These are phyloP conservation scores for Clausena lansium DNA, from an alignment of 345 rosid species.

Conservation along the genomic window DNA sequence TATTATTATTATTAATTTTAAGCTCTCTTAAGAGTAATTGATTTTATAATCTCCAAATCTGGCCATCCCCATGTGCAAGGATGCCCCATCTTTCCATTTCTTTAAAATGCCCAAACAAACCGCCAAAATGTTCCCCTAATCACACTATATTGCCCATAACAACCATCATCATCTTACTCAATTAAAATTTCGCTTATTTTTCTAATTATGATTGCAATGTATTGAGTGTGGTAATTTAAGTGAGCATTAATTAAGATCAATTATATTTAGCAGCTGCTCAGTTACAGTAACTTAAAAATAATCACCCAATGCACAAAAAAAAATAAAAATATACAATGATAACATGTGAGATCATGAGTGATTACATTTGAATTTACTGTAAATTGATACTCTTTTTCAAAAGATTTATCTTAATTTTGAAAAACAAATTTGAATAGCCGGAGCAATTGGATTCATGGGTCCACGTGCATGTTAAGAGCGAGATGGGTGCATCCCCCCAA, in stretches of 20 bases:
- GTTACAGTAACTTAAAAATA: too few species aligned
- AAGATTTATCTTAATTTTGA: not conserved
- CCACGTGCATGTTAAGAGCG: conserved; percentile 31
- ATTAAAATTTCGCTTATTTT: not conserved
- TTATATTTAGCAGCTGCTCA: not conserved
- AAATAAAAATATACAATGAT: too few species aligned
- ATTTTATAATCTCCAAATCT: conserved; percentile 29
- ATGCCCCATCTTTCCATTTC: conserved; percentile 31
- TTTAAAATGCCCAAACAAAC: conserved; percentile 19
- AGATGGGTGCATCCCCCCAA: conserved; percentile 32
- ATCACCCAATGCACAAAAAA: too few species aligned
- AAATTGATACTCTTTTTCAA: not conserved
- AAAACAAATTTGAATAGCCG: conserved; percentile 22
- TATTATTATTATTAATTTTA: not conserved
- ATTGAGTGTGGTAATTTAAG: not conserved
- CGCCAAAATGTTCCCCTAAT: conserved; percentile 32
- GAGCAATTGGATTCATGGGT: conserved; percentile 29
- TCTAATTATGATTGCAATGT: not conserved
- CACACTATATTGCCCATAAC: conserved; percentile 4
- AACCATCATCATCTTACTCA: conserved; percentile 5
- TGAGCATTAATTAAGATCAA: conserved; percentile 13
- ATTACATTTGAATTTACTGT: too few species aligned
- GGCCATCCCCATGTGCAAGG: conserved; percentile 52
- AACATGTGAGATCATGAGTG: too few species aligned
- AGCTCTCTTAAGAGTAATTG: not conserved